These are phyloP conservation scores for Neofusicoccum ribis DNA, from an alignment of 2,329 filamentous ascomycete genomes.

Conservation along the genomic window DNA sequence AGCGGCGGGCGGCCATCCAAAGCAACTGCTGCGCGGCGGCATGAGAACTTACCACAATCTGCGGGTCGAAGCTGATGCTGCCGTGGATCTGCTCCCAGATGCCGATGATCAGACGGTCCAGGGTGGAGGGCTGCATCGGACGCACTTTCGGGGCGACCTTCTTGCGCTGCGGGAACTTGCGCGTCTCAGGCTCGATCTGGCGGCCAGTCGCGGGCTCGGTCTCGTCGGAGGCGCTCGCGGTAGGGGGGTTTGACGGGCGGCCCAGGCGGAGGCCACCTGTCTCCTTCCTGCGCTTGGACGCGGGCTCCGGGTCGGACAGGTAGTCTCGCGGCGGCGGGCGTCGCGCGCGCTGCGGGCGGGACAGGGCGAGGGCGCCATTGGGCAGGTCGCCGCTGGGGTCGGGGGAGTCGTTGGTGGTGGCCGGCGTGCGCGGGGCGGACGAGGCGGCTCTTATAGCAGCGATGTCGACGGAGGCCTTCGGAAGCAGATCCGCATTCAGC, in stretches of 20 bases:
- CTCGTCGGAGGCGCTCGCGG: background rate
- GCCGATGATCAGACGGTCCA: constrained; percentile 51
- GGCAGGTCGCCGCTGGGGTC: background rate
- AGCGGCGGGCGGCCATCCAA: too few species aligned
- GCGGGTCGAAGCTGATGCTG: constrained; percentile 43
- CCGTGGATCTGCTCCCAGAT: constrained; percentile 53
- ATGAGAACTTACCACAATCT: constrained; percentile 28
- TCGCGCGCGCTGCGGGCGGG: constrained; percentile 3
- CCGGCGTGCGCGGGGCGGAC: background rate
- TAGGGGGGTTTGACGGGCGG: background rate
- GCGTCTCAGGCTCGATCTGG: constrained; percentile 34
- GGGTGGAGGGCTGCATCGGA: constrained; percentile 47
- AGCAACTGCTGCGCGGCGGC: background rate
- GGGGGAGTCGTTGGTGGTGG: background rate
- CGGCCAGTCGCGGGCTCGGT: constrained; percentile 17
- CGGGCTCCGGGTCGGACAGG: constrained; percentile 1
- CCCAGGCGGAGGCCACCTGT: constrained; percentile 5
- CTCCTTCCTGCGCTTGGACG: constrained; percentile 13
- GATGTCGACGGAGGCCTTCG: constrained; percentile 9
- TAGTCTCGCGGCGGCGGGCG: constrained; percentile 1
- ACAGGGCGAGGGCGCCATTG: background rate
- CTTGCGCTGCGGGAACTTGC: constrained; percentile 35
- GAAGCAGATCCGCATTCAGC: background rate
- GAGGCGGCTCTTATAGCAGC: constrained; percentile 8
- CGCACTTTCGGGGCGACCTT: constrained; percentile 39